Base-by-base conservation (phyloP, 257 asterid species). In the Solanum dulcamara region DNA sequence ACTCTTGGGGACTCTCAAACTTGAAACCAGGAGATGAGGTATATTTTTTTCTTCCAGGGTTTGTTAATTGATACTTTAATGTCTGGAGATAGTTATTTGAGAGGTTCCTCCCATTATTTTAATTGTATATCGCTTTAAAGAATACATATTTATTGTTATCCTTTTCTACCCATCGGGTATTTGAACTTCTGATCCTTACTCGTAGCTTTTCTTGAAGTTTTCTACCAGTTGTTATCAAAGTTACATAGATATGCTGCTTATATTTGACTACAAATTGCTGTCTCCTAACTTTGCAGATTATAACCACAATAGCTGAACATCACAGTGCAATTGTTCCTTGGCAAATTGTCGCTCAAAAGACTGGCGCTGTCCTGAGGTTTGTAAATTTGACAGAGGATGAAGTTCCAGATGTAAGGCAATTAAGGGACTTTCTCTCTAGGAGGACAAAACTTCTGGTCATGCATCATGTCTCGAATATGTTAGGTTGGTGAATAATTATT, bases 321-420 rank as follows among this genome's bases (percentile, higher is more conserved):
- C 99, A 97, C 91, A 97, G 99, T 89, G 93, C 97, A 75, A 92
- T 95, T 87, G 98, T 97, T 86, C 99, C 98, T 85, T 97, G 99
- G 99, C 98, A 95, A 92, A 33, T 93, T 89, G 94, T 97, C n/a
- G 97, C 98, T 90, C 98, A 97, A 87, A 95, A 89, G 93, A 95
- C 99, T 59, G 98, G 99, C 86, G 99, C 97, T 46, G 88, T 90
- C 81, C 87, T 97, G 80, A 97, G 91, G 89, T 93, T 87, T 88
- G 96, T 94, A 71, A 87, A 59, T 84, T 91, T 97, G 84, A 89
- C 93, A 0, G 91, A 94, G 82, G 91, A 90, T 86, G 99, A 95
- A 91, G 95, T 92, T 88, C 97, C 99, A 77, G 98, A 97, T 88
- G 50, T 89, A 62, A 93, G 86, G 84, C 88, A 92, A 86, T 91